Conservation (phyloP, 257 asterid genomes). For the Nicotiana undulata region DNA sequence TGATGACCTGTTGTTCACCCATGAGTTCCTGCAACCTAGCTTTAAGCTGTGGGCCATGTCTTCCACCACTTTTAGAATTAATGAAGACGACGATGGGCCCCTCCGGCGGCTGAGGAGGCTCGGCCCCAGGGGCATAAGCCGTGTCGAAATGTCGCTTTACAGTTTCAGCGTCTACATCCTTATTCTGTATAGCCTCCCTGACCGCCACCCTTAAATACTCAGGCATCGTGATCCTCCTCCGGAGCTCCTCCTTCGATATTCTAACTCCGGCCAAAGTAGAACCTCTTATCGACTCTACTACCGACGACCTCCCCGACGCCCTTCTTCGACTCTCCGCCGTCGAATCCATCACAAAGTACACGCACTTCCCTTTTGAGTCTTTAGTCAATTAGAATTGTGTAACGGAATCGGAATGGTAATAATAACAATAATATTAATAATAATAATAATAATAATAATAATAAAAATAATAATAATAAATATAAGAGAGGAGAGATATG, state of each 20-base stretch:
- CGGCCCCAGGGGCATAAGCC: constrained; percentile 34
- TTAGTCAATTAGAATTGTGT: neutral
- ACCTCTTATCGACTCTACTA: constrained; percentile 59
- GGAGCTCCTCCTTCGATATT: constrained; percentile 61
- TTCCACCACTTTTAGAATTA: constrained; percentile 85
- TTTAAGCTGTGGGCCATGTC: constrained; percentile 85
- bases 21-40: constrained; percentile 72
- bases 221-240: constrained; percentile 60
- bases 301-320: constrained; percentile 54
- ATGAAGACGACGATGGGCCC: constrained; percentile 71
- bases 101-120: constrained; percentile 41
- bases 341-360: neutral
- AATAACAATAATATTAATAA: too few species aligned
- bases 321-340: neutral
- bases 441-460: neutral
- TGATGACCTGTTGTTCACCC: constrained; percentile 86
- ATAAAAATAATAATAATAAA: neutral
- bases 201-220: constrained; percentile 63
- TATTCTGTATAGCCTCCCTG: constrained; percentile 59
- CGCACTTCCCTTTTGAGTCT: neutral
- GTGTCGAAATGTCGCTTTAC: constrained; percentile 31
- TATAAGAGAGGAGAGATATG: neutral
- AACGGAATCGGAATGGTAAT: neutral
- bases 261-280: constrained; percentile 50
- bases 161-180: constrained; percentile 24